Evolutionary conservation across 345 rosid species (phyloP).

Genomic region (Eucalyptus urophylla): DNA sequence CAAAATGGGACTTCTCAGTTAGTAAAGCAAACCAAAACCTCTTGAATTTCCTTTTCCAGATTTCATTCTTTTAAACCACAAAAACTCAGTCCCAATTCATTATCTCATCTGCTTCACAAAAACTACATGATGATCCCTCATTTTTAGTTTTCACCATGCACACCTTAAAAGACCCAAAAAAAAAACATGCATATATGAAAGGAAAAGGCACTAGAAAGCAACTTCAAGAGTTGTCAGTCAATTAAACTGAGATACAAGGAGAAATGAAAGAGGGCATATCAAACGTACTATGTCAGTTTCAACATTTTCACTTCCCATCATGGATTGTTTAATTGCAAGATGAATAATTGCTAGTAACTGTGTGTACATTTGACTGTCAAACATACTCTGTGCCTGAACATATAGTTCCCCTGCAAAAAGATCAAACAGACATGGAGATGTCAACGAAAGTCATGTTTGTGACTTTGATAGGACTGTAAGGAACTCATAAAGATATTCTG

Average conservation of each 20-base stretch:
- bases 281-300: slow-evolving; percentile 75
- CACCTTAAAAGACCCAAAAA: neutral
- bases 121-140: neutral
- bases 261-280: neutral
- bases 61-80: neutral
- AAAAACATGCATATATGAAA: neutral
- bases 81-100: neutral
- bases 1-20: neutral
- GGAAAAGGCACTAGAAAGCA: neutral
- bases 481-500: neutral
- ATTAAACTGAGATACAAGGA: neutral
- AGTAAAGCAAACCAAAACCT: neutral
- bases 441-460: neutral
- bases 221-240: neutral
- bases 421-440: neutral
- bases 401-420: slow-evolving; percentile 74
- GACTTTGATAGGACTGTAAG: neutral
- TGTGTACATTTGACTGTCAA: slow-evolving; percentile 69
- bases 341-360: slow-evolving; percentile 64
- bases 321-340: slow-evolving; percentile 53
- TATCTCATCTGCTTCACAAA: neutral
- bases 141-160: neutral
- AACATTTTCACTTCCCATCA: slow-evolving; percentile 32
- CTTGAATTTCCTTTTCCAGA: neutral
- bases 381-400: slow-evolving; percentile 72